Base-by-base conservation (phyloP, 129 eudicot species). In the Daucus carota region DNA sequence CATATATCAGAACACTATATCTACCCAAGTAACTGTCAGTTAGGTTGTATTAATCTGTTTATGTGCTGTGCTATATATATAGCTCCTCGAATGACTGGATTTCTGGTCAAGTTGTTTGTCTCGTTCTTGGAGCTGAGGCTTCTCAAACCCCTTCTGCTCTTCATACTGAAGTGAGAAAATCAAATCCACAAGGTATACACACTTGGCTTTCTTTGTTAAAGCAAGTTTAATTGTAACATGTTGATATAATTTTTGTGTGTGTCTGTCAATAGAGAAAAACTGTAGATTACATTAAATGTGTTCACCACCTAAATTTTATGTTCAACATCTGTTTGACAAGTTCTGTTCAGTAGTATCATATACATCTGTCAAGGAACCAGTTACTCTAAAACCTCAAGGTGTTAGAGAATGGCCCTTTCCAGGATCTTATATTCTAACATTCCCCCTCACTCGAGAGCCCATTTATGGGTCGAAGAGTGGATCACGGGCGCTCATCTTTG, bases 61-160 rank as follows among this genome's bases (percentile, higher is more conserved):
- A 45, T 26, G 29, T 29, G 38, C 29, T 75, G 48, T 65, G 41
- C 28, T 1, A 22, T n/a, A n/a, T n/a, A n/a, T n/a, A n/a, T 78
- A 94, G 99, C 97, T 72, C 99, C 99, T 72, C 92, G 99, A 22
- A 89, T 95, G 97, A 92, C 97, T 81, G 99, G 99, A 70, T 36
- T 86, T 71, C 52, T 95, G 71, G 90, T 94, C 29, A 95, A 84
- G 78, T 75, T 92, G 17, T 89, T 88, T 83, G 94, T 81, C 10
- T 89, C 94, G 99, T 71, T 95, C 75, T 72, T 95, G 90, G 97
- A 95, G 84, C 84, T 82, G 70, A 89, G 86, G 38, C 73, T 95
- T 46, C 77, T 95, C 28, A 97, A 96, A 48, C 73, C 78, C 69
- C 72, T 95, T 42, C 41, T 95, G 66, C 77, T 92, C 9, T 95